A percentile compares a stretch with the other conserved stretches of the same genome.
phyloP scores from a whole-genome alignment of 179 eudicot species.

The Amaranthus tricolor region DNA sequence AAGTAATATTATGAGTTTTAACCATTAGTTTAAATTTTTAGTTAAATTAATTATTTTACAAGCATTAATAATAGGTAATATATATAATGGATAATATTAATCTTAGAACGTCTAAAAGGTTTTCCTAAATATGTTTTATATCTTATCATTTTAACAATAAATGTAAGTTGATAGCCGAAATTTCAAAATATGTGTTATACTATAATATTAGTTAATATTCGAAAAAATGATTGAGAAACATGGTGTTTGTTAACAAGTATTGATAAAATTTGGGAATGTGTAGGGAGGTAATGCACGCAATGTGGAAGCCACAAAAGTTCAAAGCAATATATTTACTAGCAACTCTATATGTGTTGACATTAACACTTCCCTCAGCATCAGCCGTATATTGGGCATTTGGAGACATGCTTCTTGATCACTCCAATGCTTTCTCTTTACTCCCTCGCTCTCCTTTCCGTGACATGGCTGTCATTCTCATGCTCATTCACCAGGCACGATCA shows the following conservation, averaged over 20 bases:
- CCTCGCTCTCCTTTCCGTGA: conserved; percentile 39
- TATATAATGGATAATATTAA: no score
- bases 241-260: background rate
- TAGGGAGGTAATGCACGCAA: conserved; percentile 51
- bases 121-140: no score
- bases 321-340: conserved; percentile 44
- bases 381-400: conserved; percentile 50
- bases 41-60: no score
- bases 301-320: conserved; percentile 53
- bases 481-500: conserved; percentile 42
- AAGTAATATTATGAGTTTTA: no score
- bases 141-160: no score
- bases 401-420: conserved; percentile 45
- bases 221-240: no score
- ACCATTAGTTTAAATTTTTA: no score
- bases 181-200: no score
- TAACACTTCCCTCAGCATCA: conserved; percentile 43
- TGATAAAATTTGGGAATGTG: background rate
- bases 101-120: no score
- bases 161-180: no score
- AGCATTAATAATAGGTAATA: no score
- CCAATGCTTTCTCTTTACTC: conserved; percentile 44
- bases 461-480: conserved; percentile 48
- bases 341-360: conserved; percentile 36
- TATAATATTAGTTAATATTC: no score